A percentile compares a stretch with the other conserved stretches of the same genome.
These are phyloP conservation scores for Comarum palustre DNA, from an alignment of 306 rosid genomes.

Conservation along the genomic window DNA sequence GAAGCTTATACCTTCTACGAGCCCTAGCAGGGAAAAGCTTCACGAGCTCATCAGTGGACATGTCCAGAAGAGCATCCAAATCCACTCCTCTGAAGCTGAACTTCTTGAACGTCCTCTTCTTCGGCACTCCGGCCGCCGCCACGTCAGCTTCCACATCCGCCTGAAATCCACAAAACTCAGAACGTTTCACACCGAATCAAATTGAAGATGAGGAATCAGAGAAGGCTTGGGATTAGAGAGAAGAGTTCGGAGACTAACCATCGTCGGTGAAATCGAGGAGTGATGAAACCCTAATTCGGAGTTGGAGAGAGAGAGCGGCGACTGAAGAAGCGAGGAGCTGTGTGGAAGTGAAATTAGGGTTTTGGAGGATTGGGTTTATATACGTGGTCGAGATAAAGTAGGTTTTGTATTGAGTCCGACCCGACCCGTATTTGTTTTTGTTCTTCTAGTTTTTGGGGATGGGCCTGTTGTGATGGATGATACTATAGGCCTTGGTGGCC, in stretches of 20 bases:
- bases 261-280: not conserved
- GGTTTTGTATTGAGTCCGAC: not conserved
- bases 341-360: slow-evolving; percentile 17
- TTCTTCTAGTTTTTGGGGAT: not conserved
- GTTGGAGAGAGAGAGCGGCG: not conserved
- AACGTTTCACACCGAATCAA: not conserved
- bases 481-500: no score
- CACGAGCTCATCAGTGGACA: slow-evolving; percentile 82
- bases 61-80: slow-evolving; percentile 72
- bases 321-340: not conserved
- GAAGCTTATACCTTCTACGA: slow-evolving; percentile 55
- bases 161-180: slow-evolving; percentile 23
- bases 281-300: not conserved
- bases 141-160: slow-evolving; percentile 61
- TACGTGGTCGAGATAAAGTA: not conserved
- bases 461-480: not conserved
- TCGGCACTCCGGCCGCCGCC: slow-evolving; percentile 51
- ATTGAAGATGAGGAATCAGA: not conserved
- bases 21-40: slow-evolving; percentile 79
- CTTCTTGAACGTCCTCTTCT: slow-evolving; percentile 89
- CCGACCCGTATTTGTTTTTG: not conserved
- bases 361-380: not conserved
- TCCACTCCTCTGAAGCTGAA: slow-evolving; percentile 82
- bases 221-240: not conserved
- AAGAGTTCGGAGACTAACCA: slow-evolving; percentile 7